Evolutionary conservation across 495 filamentous ascomycete species (phyloP).

Genomic region (Astrothelium subdiscretum): DNA sequence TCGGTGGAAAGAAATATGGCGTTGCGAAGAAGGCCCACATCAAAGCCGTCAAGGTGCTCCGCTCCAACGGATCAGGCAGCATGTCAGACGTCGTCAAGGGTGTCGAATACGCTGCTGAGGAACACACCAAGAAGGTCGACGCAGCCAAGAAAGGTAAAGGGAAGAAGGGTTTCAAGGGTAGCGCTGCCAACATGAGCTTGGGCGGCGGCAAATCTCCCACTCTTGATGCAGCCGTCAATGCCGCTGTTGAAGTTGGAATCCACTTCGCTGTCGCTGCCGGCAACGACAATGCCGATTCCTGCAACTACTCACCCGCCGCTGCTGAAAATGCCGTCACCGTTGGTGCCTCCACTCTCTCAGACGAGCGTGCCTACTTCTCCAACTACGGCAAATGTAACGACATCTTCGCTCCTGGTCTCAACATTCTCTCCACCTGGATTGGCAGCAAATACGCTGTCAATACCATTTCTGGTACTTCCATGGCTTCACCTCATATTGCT

Average conservation of each 20-base stretch:
- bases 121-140: slow-evolving; percentile 62
- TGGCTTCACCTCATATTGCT: slow-evolving; percentile 95
- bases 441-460: slow-evolving; percentile 89
- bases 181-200: slow-evolving; percentile 97
- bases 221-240: slow-evolving; percentile 87
- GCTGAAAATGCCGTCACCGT: slow-evolving; percentile 91
- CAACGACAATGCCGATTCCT: slow-evolving; percentile 97
- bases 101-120: slow-evolving; percentile 84
- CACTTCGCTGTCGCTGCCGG: slow-evolving; percentile 98
- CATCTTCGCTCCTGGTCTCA: slow-evolving; percentile 95
- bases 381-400: slow-evolving; percentile 99
- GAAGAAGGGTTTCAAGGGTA: slow-evolving; percentile 94
- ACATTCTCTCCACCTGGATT: slow-evolving; percentile 96
- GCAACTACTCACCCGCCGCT: slow-evolving; percentile 98
- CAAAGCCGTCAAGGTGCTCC: slow-evolving; percentile 94
- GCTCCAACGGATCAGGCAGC: slow-evolving; percentile 91
- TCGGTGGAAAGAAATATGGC: slow-evolving; percentile 97
- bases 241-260: slow-evolving; percentile 77
- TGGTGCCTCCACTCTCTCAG: slow-evolving; percentile 81
- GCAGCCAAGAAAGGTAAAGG: slow-evolving; percentile 65
- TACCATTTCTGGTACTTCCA: slow-evolving; percentile 98
- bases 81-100: slow-evolving; percentile 99
- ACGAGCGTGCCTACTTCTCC: slow-evolving; percentile 99
- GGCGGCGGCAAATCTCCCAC: slow-evolving; percentile 90
- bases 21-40: slow-evolving; percentile 98